Evolutionary conservation across 2,329 filamentous ascomycete species (phyloP).

Genomic region (Pseudocercospora pini-densiflorae): DNA sequence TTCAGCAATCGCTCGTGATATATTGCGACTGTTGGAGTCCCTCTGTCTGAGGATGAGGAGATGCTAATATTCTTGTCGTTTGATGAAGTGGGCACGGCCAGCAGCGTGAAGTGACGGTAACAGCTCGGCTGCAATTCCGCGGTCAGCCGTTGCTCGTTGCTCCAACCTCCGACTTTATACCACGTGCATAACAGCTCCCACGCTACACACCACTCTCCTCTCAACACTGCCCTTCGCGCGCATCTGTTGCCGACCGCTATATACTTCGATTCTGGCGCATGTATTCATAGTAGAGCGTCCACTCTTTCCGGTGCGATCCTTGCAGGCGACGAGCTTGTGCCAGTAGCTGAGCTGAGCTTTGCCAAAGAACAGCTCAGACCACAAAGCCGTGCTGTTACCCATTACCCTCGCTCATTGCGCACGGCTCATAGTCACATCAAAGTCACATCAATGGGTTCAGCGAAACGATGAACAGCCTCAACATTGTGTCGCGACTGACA

Average conservation of each 20-base stretch:
- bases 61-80: too few species aligned
- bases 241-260: neutral
- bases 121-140: neutral
- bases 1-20: too few species aligned
- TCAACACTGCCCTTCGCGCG: too few species aligned
- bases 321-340: neutral
- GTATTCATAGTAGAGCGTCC: neutral
- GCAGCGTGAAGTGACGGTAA: neutral
- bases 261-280: constrained; percentile 1
- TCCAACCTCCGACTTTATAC: neutral
- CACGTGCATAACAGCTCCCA: too few species aligned
- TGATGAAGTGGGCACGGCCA: neutral
- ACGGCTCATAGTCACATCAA: constrained; percentile 13
- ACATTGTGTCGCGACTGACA: constrained; percentile 81
- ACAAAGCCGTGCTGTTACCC: neutral
- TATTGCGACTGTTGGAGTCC: too few species aligned
- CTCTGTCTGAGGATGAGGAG: too few species aligned
- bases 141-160: neutral
- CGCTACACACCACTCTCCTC: too few species aligned
- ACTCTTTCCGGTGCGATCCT: neutral
- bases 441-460: constrained; percentile 22
- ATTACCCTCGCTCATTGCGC: neutral
- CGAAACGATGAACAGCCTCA: constrained; percentile 89
- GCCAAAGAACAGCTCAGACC: neutral
- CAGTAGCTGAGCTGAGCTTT: neutral